A percentile compares a stretch with the other conserved stretches of the same genome.
Evolutionary conservation across 768 basidiomycete genomes (phyloP).

Genomic region (Suillus subluteus): DNA sequence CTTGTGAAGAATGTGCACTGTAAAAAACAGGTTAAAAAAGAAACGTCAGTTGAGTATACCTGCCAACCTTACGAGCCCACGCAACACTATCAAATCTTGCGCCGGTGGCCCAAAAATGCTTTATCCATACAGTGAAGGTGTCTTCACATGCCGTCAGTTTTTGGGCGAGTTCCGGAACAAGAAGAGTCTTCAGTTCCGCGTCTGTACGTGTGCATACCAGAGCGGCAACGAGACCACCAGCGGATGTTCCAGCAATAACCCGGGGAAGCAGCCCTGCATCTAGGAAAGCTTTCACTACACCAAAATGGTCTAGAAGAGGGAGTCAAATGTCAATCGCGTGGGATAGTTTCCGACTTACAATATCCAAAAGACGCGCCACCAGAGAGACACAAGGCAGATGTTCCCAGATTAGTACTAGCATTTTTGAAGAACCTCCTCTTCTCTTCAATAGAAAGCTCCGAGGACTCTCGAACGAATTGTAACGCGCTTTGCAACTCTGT

Average conservation of each 20-base stretch:
- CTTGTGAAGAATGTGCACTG: constrained; percentile 89
- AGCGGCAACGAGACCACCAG: constrained; percentile 80
- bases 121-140: constrained; percentile 66
- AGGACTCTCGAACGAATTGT: constrained; percentile 73
- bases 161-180: constrained; percentile 84
- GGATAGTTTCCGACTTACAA: constrained; percentile 53
- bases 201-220: constrained; percentile 88
- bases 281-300: constrained; percentile 90
- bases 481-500: constrained; percentile 78
- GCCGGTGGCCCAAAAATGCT: constrained; percentile 81
- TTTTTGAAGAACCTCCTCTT: constrained; percentile 92
- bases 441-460: constrained; percentile 79
- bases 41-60: constrained; percentile 12
- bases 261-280: constrained; percentile 86
- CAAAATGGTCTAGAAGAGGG: constrained; percentile 69
- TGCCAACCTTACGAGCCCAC: constrained; percentile 86
- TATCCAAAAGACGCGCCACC: constrained; percentile 96
- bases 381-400: constrained; percentile 91
- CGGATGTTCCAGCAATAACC: constrained; percentile 93
- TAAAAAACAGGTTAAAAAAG: neutral
- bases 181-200: constrained; percentile 75
- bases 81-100: constrained; percentile 90
- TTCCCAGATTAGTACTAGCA: constrained; percentile 87
- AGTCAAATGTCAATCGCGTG: constrained; percentile 7
- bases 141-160: constrained; percentile 86